Evolutionary conservation across 306 rosid genomes (phyloP).

Genomic region (Sicyos baderoa): DNA sequence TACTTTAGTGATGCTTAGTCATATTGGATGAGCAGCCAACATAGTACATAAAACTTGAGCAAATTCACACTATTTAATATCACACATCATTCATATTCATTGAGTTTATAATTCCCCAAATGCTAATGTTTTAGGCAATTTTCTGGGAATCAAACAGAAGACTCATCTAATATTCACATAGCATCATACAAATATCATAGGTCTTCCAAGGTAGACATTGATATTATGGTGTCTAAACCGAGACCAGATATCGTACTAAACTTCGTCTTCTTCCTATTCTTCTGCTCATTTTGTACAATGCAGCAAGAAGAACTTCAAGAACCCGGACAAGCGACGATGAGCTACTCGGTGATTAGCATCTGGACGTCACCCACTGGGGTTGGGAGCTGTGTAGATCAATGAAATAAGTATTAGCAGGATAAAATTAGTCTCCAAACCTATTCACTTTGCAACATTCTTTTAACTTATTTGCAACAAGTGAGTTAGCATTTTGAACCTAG

Average conservation of each 20-base stretch:
- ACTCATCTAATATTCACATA: constrained; percentile 1
- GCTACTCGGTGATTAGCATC: constrained; percentile 83
- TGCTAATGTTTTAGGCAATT: constrained; percentile 15
- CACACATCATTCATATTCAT: not conserved
- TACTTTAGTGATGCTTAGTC: not conserved
- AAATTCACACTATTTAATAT: constrained; percentile 4
- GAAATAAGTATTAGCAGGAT: constrained; percentile 5
- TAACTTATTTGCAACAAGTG: not conserved
- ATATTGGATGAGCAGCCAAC: not conserved
- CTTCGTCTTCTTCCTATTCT: not conserved
- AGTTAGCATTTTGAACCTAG: not conserved
- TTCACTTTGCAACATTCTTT: not conserved
- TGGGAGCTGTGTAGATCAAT: constrained; percentile 63
- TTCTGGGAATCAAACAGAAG: constrained; percentile 1
- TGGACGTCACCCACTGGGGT: constrained; percentile 44
- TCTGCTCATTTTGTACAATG: not conserved
- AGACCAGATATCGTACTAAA: constrained; percentile 4
- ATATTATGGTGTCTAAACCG: constrained; percentile 9
- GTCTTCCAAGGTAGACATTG: constrained; percentile 17
- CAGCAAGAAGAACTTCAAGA: constrained; percentile 1
- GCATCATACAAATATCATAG: not conserved
- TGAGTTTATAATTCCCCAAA: constrained; percentile 11
- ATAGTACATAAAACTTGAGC: not conserved
- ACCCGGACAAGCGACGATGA: not conserved
- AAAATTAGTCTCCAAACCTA: not conserved